A percentile compares a stretch with the other conserved stretches of the same genome.
Conservation (phyloP, 306 rosid species). For the Cicer cuneatum region DNA sequence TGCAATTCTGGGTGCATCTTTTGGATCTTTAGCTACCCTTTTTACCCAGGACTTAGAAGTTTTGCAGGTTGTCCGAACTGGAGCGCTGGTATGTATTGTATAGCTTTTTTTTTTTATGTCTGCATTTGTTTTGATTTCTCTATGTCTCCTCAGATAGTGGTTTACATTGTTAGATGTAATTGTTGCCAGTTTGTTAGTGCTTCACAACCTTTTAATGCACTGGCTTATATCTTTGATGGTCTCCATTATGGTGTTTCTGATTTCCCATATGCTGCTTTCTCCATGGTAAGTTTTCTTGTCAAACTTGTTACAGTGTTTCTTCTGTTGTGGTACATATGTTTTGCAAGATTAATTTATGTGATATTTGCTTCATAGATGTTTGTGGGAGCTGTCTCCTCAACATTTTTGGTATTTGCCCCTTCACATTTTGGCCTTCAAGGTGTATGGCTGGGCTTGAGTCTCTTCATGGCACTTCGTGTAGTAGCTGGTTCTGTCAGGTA, state of each 20-base stretch:
- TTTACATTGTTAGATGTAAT: slow-evolving; percentile 37
- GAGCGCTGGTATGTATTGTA: slow-evolving; percentile 68
- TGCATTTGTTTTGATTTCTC: not conserved
- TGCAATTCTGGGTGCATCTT: slow-evolving; percentile 76
- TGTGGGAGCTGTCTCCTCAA: slow-evolving; percentile 76
- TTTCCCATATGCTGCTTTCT: slow-evolving; percentile 84
- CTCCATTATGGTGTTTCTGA: slow-evolving; percentile 95
- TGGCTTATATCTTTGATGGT: slow-evolving; percentile 90
- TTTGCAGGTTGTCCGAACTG: slow-evolving; percentile 70
- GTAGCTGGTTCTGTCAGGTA: slow-evolving; percentile 84
- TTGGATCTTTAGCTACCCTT: slow-evolving; percentile 77
- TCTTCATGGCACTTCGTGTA: slow-evolving; percentile 82
- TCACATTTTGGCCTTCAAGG: slow-evolving; percentile 73
- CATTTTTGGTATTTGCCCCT: slow-evolving; percentile 71
- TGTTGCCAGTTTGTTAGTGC: slow-evolving; percentile 80
- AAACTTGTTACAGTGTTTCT: slow-evolving; percentile 26
- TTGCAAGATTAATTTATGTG: slow-evolving; percentile 21
- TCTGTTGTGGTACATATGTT: slow-evolving; percentile 36
- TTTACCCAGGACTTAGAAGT: slow-evolving; percentile 89
- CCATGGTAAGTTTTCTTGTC: slow-evolving; percentile 72
- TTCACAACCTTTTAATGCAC: slow-evolving; percentile 88
- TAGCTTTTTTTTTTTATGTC: slow-evolving; percentile 27
- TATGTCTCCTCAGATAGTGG: slow-evolving; percentile 21
- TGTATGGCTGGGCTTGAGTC: slow-evolving; percentile 83
- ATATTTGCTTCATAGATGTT: slow-evolving; percentile 54